phyloP scores from a whole-genome alignment of 768 basidiomycete species.

The Rhodotorula graminis region DNA sequence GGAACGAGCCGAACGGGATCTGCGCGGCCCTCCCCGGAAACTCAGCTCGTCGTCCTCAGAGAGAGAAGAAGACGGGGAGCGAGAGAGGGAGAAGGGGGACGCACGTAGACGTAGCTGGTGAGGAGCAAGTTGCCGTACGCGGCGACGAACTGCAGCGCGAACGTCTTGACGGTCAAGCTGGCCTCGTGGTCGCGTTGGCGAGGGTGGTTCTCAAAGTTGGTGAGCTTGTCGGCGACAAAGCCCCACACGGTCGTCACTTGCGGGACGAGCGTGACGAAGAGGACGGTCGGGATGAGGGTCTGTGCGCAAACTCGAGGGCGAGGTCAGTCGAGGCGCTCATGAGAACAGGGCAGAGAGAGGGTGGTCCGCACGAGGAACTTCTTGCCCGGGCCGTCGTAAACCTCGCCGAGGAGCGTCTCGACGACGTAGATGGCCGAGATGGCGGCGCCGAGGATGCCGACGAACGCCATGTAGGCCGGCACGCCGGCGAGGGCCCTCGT shows the following conservation, averaged over 20 bases:
- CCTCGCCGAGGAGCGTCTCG: constrained; percentile 67
- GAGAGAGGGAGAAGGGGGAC: constrained; percentile 60
- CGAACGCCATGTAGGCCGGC: constrained; percentile 60
- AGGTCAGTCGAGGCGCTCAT: neutral
- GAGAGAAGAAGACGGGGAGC: no score
- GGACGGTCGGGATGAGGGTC: constrained; percentile 74
- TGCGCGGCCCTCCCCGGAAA: no score
- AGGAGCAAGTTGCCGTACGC: constrained; percentile 79
- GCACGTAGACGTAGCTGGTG: constrained; percentile 83
- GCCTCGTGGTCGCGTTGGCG: constrained; percentile 67
- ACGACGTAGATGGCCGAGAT: constrained; percentile 62
- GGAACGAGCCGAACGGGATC: constrained; percentile 41
- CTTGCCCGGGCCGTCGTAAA: constrained; percentile 84
- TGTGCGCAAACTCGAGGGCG: constrained; percentile 44
- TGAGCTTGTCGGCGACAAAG: constrained; percentile 61
- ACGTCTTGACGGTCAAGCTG: constrained; percentile 83
- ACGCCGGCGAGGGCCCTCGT: constrained; percentile 50
- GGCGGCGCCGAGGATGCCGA: constrained; percentile 61
- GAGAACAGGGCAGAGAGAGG: neutral
- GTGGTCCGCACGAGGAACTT: constrained; percentile 62
- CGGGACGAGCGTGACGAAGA: constrained; percentile 77
- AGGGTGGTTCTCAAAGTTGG: constrained; percentile 86
- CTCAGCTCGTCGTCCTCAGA: neutral
- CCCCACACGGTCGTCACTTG: constrained; percentile 65
- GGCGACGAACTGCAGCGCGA: constrained; percentile 78